Base-by-base conservation (phyloP, 345 rosid genomes). In the Rhodomyrtus tomentosa region DNA sequence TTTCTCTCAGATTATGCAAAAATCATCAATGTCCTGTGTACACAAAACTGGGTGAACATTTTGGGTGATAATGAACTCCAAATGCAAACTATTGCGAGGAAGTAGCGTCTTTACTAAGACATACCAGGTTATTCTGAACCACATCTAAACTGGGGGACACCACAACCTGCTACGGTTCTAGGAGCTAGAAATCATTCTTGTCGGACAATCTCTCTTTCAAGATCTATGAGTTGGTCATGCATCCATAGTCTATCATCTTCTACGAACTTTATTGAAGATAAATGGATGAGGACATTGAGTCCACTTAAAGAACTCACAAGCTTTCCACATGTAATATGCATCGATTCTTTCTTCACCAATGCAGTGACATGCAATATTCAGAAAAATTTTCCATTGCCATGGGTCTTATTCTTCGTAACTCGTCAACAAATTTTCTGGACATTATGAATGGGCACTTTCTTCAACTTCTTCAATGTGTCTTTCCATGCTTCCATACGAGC, bases 181-280 rank as follows among this genome's bases (percentile, higher is more conserved):
- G 20, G 72, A 12, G 2, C 4, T 58, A 0, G 0, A 58, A 0
- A 0, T 0, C 20, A 5, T 27, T 58, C 72, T 59, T 1, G 0
- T 0, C 0, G 20, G 4, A 59, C 73, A 59, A 59, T 59, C 20
- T 1, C 40, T 59, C 73, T 59, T 29, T 40, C 73, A 15, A 59
- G 38, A 59, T 59, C 73, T 59, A 10, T 59, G 1, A 59, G 73
- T 15, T 59, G 73, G 40, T 59, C 21, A 5, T 59, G 40, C 73
- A 59, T 59, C 40, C 1, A 0, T 1, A 81, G 1, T 0, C 6
- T 49, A 10, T 81, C 82, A 81, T 49, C 13, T 3, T 14, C 12
- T 1, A 1, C 7, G 12, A 80, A 0, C 6, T 81, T 81, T 48
- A 81, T 50, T 40, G 50, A 22, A 21, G 82, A 81, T 25, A 50